Evolutionary conservation across 805 yeast species (phyloP).

Genomic region (Wickerhamomyces alni): DNA sequence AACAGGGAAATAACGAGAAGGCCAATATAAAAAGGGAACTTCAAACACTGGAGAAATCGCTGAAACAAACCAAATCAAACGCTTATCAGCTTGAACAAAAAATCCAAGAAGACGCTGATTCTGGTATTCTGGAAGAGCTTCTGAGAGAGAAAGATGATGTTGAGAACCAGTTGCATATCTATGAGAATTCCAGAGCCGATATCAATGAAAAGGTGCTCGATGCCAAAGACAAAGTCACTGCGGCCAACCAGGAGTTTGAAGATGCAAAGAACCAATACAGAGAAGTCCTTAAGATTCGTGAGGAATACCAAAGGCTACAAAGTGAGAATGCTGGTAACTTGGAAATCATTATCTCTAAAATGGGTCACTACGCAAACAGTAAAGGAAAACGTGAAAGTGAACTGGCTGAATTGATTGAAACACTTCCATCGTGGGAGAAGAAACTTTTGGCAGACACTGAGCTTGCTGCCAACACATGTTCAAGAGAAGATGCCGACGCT

Average conservation of each 20-base stretch:
- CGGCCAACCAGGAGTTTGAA: constrained; percentile 14
- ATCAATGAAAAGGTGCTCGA: constrained; percentile 17
- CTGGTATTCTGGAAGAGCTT: constrained; percentile 31
- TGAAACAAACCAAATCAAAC: constrained; percentile 15
- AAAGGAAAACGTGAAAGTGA: constrained; percentile 15
- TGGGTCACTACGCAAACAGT: constrained; percentile 11
- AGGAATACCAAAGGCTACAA: constrained; percentile 3
- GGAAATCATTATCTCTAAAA: constrained; percentile 9
- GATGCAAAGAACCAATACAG: constrained; percentile 12
- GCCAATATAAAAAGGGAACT: constrained; percentile 4
- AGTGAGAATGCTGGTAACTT: constrained; percentile 8
- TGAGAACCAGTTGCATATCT: constrained; percentile 1
- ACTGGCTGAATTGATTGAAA: constrained; percentile 14
- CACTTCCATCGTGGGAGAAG: constrained; percentile 14
- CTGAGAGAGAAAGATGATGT: constrained; percentile 5
- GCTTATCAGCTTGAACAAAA: constrained; percentile 30
- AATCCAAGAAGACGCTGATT: constrained; percentile 39
- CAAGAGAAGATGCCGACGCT: constrained; percentile 38
- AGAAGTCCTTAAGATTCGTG: constrained; percentile 23
- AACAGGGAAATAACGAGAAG: constrained; percentile 15
- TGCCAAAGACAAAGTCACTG: constrained; percentile 14
- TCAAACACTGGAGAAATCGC: not conserved
- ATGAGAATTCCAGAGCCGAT: constrained; percentile 22
- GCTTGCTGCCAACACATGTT: constrained; percentile 38
- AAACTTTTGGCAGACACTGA: constrained; percentile 8